A percentile compares a stretch with the other conserved stretches of the same genome.
Conservation (phyloP, 805 yeast genomes). For the Pichia cabralensis region DNA sequence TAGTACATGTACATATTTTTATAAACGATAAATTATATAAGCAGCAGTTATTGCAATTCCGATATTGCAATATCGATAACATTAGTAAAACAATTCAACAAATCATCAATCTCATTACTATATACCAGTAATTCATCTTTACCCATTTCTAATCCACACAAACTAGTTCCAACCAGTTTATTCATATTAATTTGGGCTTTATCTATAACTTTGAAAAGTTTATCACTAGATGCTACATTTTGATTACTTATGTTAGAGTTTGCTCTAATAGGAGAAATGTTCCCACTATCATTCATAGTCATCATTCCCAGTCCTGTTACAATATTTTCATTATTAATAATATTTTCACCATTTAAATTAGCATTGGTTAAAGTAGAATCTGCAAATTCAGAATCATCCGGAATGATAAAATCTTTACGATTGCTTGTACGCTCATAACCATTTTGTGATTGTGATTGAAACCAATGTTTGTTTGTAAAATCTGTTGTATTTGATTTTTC, state of each 20-base stretch:
- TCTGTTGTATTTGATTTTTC: not conserved
- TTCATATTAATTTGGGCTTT: slow-evolving; percentile 3
- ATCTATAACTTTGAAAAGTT: not conserved
- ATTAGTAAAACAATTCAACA: too few species aligned
- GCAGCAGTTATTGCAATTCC: too few species aligned
- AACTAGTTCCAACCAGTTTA: not conserved
- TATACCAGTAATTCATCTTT: slow-evolving; percentile 1
- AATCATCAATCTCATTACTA: slow-evolving; percentile 4
- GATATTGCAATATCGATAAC: too few species aligned
- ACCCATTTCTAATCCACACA: slow-evolving; percentile 1
- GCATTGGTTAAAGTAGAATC: too few species aligned
- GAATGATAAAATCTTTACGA: too few species aligned
- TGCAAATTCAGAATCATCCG: too few species aligned
- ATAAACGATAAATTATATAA: too few species aligned
- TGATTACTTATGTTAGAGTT: not conserved
- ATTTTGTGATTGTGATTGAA: not conserved
- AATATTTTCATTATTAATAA: not conserved
- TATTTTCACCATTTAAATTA: too few species aligned
- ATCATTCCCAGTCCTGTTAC: slow-evolving; percentile 10
- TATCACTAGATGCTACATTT: not conserved
- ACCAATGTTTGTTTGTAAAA: not conserved
- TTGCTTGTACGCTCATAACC: not conserved
- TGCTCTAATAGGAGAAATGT: slow-evolving; percentile 3
- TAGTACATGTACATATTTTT: too few species aligned
- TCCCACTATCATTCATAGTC: slow-evolving; percentile 6